Percentiles rank a stretch among this genome's conserved stretches.
phyloP scores from a whole-genome alignment of 352 stramenopile species.

The Globisporangium camurandrum region DNA sequence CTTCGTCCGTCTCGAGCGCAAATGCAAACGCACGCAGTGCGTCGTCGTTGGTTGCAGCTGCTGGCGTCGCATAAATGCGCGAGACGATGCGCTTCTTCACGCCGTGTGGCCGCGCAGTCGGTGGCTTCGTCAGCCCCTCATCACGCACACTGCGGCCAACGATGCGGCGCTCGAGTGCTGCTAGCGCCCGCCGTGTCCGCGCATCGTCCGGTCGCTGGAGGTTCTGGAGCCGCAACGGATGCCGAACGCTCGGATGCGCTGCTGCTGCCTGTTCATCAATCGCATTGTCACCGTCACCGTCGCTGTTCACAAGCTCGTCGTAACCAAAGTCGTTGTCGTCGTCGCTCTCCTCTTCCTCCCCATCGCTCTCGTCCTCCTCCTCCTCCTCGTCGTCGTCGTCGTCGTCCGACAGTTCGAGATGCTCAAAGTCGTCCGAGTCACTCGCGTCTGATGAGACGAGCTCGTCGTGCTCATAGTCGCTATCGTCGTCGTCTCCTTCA shows the following conservation, averaged over 20 bases:
- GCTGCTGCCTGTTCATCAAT: too few species aligned
- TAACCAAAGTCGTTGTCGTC: neutral
- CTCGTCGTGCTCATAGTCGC: constrained; percentile 81
- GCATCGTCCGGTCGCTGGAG: constrained; percentile 33
- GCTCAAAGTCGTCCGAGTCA: constrained; percentile 69
- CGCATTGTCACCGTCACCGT: too few species aligned
- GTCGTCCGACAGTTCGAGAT: constrained; percentile 63
- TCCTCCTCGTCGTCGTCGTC: constrained; percentile 48
- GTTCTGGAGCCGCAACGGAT: constrained; percentile 56
- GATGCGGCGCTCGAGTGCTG: constrained; percentile 62
- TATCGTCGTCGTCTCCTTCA: constrained; percentile 58
- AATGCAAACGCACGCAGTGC: constrained; percentile 5
- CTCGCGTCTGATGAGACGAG: constrained; percentile 70
- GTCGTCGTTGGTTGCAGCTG: neutral
- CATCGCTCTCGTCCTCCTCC: constrained; percentile 32
- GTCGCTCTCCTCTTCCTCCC: constrained; percentile 5
- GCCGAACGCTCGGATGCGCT: too few species aligned
- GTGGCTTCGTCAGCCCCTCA: neutral
- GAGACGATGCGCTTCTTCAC: constrained; percentile 4
- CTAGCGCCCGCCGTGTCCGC: constrained; percentile 45
- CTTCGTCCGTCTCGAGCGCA: constrained; percentile 9
- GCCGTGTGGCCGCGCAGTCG: constrained; percentile 1
- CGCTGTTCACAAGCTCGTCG: neutral
- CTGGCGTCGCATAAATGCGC: neutral
- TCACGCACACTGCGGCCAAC: constrained; percentile 25